A percentile compares a stretch with the other conserved stretches of the same genome.
Evolutionary conservation across 495 filamentous ascomycete genomes (phyloP).

Genomic region (Cudoniella acicularis): DNA sequence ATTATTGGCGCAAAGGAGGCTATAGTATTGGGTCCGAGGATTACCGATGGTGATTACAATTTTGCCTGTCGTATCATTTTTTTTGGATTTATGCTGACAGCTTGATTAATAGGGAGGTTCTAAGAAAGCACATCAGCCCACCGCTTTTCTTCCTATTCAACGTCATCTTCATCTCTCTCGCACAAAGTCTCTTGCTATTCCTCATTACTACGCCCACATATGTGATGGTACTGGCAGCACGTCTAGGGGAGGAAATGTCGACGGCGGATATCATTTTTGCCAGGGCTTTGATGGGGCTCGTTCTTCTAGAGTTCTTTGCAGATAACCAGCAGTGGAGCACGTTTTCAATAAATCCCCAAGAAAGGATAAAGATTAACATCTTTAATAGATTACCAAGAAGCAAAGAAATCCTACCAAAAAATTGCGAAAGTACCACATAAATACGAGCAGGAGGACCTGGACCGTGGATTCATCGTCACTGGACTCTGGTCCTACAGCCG

Average conservation of each 20-base stretch:
- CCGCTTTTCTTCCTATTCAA: constrained; percentile 79
- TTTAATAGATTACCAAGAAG: constrained; percentile 64
- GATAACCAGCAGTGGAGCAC: constrained; percentile 92
- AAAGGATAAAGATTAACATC: too few relatives aligned
- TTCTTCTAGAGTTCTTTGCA: constrained; percentile 74
- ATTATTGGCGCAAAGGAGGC: constrained; percentile 96
- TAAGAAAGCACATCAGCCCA: constrained; percentile 26
- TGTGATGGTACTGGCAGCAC: constrained; percentile 57
- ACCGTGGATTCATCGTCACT: constrained; percentile 82
- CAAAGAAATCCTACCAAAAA: constrained; percentile 70
- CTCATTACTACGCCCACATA: constrained; percentile 79
- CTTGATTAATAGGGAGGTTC: constrained; percentile 19
- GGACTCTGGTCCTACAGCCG: constrained; percentile 84
- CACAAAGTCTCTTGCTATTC: constrained; percentile 79
- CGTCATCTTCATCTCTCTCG: constrained; percentile 77
- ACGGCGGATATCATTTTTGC: constrained; percentile 66
- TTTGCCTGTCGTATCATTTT: neutral
- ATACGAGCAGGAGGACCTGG: constrained; percentile 69
- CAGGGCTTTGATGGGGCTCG: constrained; percentile 60
- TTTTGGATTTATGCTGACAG: neutral
- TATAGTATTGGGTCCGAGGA: constrained; percentile 87
- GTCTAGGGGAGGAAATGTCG: constrained; percentile 35
- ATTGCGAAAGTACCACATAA: constrained; percentile 64
- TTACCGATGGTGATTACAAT: constrained; percentile 74
- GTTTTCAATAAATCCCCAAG: constrained; percentile 19